Percentiles rank a stretch among this genome's conserved stretches.
Conservation (phyloP, 1,139 yeast species). For the Kodamaea anthophila region DNA sequence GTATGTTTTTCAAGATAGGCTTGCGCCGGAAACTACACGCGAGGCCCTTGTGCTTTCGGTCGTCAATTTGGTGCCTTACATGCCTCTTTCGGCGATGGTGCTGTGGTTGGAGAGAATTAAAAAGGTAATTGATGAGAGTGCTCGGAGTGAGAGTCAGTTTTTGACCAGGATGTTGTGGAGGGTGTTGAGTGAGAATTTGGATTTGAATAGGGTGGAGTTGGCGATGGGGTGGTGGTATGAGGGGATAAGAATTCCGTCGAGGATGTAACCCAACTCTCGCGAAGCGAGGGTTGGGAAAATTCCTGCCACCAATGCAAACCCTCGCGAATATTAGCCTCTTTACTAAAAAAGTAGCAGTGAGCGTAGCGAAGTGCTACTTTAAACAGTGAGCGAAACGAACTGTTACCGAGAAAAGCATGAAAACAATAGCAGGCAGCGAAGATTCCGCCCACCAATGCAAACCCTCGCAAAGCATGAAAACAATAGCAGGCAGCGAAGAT, state of each 20-base stretch:
- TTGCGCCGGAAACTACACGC: slow-evolving; percentile 38
- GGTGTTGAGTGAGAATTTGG: slow-evolving; percentile 43
- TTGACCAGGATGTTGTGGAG: slow-evolving; percentile 32
- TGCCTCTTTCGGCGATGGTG: slow-evolving; percentile 39
- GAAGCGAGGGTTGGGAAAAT: too few relatives aligned
- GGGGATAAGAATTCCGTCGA: slow-evolving; percentile 13
- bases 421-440: too few relatives aligned
- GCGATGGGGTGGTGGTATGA: slow-evolving; percentile 68
- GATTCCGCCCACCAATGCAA: too few relatives aligned
- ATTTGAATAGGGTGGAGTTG: slow-evolving; percentile 53
- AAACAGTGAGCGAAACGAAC: too few relatives aligned
- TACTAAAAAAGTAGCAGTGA: too few relatives aligned
- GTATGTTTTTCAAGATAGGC: slow-evolving; percentile 20
- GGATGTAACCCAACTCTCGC: neutral
- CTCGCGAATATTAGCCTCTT: too few relatives aligned
- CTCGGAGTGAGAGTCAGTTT: slow-evolving; percentile 26
- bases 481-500: too few relatives aligned
- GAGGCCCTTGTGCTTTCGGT: slow-evolving; percentile 47
- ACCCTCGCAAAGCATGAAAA: too few relatives aligned
- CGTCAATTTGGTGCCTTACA: slow-evolving; percentile 49
- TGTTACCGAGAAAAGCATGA: too few relatives aligned
- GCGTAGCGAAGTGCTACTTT: too few relatives aligned
- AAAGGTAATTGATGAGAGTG: slow-evolving; percentile 30
- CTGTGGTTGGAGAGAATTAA: slow-evolving; percentile 46
- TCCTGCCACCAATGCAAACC: too few relatives aligned